Base-by-base conservation (phyloP, 2,329 filamentous ascomycete species). In the Penicillium sp. region DNA sequence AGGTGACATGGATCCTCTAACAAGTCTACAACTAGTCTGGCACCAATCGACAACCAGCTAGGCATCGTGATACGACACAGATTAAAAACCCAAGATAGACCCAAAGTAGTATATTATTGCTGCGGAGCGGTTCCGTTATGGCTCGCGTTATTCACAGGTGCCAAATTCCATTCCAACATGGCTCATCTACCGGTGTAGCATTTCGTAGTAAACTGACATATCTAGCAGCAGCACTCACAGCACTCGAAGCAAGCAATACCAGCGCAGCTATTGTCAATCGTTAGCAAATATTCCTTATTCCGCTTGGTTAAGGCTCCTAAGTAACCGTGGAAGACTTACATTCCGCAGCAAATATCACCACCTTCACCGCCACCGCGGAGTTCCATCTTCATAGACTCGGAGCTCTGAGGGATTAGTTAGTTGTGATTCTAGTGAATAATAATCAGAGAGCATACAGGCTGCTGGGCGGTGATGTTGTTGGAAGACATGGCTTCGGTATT, bases 161-260 rank as follows among this genome's bases (percentile, higher is more conserved):
- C 33, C 22, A 4, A 12, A 14, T 30, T 14, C 33, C 41, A 51
- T 22, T 33, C 19, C 33, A 50, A 33, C 40, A 9, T 41, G 16
- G 10, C 26, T 35, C 14, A 38, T 38, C 26, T 10, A 36, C 30
- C 45, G 19, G 10, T 55, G 25, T 17, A 41, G 12, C 1, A 36
- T 37, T 30, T 19, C 46, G 26, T 30, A 31, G 25, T 5, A 25
- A 14, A 25, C 2, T 11, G 12, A 10, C 12, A 25, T 22, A 28
- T 44, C 33, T 55, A 55, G 52, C 52, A 55, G 52, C 52, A 55
- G 46, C 52, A 55, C 19, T 55, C 52, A 28, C 46, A 55, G 46
- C 52, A 55, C 19, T 55, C 52, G 33, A 55, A 50, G 33, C 52
- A 55, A 28, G 52, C 52, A 9, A 55, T 43, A 38, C 52, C 52